Base-by-base conservation (phyloP, 2,329 filamentous ascomycete genomes). In the Fusarium domesticum region DNA sequence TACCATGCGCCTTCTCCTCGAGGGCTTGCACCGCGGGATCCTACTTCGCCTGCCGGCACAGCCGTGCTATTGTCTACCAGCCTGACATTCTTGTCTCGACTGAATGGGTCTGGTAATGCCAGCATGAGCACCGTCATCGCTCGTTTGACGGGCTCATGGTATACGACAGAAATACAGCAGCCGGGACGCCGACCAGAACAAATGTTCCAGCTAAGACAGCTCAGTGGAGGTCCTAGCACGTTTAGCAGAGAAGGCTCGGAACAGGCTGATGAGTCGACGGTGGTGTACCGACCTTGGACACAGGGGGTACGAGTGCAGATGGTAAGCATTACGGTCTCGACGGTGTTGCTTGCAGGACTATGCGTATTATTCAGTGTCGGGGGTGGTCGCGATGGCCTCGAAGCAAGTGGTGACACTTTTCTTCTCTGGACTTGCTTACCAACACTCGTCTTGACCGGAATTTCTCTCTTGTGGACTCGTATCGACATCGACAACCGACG, bases 1-100 rank as follows among this genome's bases (percentile, higher is more conserved):
- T 59, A 62, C 30, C 52, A 58, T 33, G 53, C 60, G 10, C 59
- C 58, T 6, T 48, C 58, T 0, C 49, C 53, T 30, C 45, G 48
- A 23, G 60, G 60, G n/a, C 56, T 63, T 32, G 37, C 58, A 3
- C 56, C 60, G n/a, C 51, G 59, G 16, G 58, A 62, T 34, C 60
- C 60, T 11, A 61, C 59, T 1, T 61, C 60, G 2, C 43, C 55
- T 2, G 60, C 57, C 15, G 60, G 58, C 17, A 62, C 56, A 2
- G 54, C 60, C 5, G 52, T 50, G 1, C 42, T 63, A 16, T 48
- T 63, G 6, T 35, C 54, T 3, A 59, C 52, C 33, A 63, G 60
- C 31, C 50, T 49, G 7, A 51, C 57, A 25, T 51, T 62, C 20
- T 42, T 62, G 11, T 42, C 51, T 1, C 48, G 56, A 12, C 36